phyloP scores from a whole-genome alignment of 78 protist species.

The Protostelium mycophagum region DNA sequence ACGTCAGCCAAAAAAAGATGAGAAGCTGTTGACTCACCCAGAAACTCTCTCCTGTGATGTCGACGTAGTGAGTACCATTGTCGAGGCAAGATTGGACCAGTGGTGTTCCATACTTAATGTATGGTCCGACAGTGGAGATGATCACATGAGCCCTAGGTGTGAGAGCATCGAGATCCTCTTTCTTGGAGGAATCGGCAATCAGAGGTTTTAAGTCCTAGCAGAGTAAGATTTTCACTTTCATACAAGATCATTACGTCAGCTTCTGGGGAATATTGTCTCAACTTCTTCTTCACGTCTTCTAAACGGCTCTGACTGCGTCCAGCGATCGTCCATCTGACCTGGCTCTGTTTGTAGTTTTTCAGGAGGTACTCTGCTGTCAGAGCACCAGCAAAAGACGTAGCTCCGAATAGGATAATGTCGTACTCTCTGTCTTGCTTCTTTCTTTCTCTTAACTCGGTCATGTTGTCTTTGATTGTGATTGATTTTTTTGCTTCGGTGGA shows the following conservation, averaged over 20 bases:
- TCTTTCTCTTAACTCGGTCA: background rate
- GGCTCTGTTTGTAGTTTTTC: background rate
- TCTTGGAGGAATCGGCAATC: background rate
- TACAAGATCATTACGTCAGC: background rate
- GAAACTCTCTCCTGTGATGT: slow-evolving; percentile 55
- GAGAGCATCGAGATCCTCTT: background rate
- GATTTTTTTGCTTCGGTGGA: too few relatives aligned
- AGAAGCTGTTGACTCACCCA: background rate
- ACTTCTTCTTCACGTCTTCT: background rate
- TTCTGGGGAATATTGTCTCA: background rate
- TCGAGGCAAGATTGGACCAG: slow-evolving; percentile 32
- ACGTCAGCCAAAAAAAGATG: background rate
- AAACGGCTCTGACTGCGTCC: background rate
- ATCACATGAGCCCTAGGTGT: slow-evolving; percentile 4
- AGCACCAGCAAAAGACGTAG: slow-evolving; percentile 11
- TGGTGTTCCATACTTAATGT: background rate
- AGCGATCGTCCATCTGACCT: background rate
- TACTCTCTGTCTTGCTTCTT: background rate
- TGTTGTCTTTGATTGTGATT: too few relatives aligned
- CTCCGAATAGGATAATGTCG: slow-evolving; percentile 20
- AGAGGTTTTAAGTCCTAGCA: background rate
- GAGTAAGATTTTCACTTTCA: background rate
- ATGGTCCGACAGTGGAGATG: slow-evolving; percentile 38
- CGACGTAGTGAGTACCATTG: slow-evolving; percentile 23
- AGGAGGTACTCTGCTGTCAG: slow-evolving; percentile 5